A percentile compares a stretch with the other conserved stretches of the same genome.
phyloP scores from a whole-genome alignment of 495 filamentous ascomycete species.

The Talaromyces nanjingensis region DNA sequence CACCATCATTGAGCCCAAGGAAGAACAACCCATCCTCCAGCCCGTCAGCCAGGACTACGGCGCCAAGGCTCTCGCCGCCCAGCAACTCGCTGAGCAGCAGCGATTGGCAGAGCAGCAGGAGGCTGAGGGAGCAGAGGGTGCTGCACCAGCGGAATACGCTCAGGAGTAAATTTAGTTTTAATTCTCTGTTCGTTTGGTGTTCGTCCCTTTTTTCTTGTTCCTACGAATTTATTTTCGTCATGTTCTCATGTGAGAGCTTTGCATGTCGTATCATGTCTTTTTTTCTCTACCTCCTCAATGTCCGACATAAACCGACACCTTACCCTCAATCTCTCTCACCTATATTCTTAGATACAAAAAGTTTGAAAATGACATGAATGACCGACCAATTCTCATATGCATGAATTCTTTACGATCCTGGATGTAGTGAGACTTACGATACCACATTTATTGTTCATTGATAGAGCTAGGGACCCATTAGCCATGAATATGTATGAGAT shows the following conservation, averaged over 20 bases:
- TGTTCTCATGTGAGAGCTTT: background rate
- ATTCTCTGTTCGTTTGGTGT: constrained; percentile 17
- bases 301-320: constrained; percentile 25
- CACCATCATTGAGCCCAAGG: constrained; percentile 99
- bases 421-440: background rate
- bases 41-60: constrained; percentile 97
- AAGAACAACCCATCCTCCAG: constrained; percentile 88
- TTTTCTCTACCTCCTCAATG: constrained; percentile 27
- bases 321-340: constrained; percentile 9
- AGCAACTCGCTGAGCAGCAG: constrained; percentile 74
- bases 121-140: constrained; percentile 38
- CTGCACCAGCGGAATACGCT: constrained; percentile 16
- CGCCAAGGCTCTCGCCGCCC: constrained; percentile 84
- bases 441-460: background rate
- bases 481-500: background rate
- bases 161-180: constrained; percentile 34
- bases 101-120: constrained; percentile 56
- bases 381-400: background rate
- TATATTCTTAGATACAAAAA: constrained; percentile 1
- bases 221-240: constrained; percentile 9
- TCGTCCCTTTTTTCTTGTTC: constrained; percentile 23
- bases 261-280: constrained; percentile 10
- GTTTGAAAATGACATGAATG: constrained; percentile 8
- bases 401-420: background rate
- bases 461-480: background rate